These are phyloP conservation scores for Diaporthe caulivora DNA, from an alignment of 2,329 filamentous ascomycete genomes.

Conservation along the genomic window DNA sequence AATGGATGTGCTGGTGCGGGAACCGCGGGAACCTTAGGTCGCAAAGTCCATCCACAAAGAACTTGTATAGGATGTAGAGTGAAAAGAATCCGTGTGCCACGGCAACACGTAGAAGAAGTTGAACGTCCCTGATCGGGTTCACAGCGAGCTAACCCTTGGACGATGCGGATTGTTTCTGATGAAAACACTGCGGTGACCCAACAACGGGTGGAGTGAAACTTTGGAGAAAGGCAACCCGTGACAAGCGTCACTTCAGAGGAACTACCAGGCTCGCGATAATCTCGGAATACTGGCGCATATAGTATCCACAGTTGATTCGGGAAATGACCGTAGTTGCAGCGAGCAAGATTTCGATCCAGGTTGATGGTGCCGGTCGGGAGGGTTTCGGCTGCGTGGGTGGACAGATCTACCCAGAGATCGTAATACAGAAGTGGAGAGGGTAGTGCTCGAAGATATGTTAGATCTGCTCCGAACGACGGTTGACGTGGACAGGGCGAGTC, in stretches of 20 bases:
- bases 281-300: neutral
- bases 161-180: neutral
- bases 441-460: conserved; percentile 31
- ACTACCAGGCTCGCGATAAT: neutral
- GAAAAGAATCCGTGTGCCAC: neutral
- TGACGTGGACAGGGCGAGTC: conserved; percentile 26
- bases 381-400: conserved; percentile 26
- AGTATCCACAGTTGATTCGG: conserved; percentile 24
- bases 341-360: conserved; percentile 23
- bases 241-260: neutral
- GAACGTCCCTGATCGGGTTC: neutral
- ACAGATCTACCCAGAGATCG: conserved; percentile 29
- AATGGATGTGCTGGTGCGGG: conserved; percentile 1
- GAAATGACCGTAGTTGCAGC: conserved; percentile 27
- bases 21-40: neutral
- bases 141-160: neutral
- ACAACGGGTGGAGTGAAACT: neutral
- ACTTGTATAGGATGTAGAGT: neutral
- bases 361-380: conserved; percentile 17
- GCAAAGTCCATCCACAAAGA: conserved; percentile 16
- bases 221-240: conserved; percentile 15
- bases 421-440: conserved; percentile 30
- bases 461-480: conserved; percentile 27
- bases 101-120: neutral
- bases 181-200: neutral